Evolutionary conservation across 75 land plant genomes (phyloP), one percentile per base, ranked within the genome.

Genomic region (Selaginella tamariscina): DNA sequence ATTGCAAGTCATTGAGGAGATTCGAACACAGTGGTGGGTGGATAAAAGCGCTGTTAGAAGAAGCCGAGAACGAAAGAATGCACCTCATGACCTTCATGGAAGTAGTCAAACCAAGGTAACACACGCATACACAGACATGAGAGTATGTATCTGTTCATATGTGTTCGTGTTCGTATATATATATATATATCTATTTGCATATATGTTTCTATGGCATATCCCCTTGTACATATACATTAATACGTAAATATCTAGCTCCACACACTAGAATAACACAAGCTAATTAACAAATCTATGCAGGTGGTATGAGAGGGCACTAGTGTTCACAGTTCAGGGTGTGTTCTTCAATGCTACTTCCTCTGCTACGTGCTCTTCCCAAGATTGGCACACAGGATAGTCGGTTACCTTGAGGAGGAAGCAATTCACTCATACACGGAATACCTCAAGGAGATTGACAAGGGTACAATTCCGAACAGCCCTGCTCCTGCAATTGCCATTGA

Each of bases 1-100:
- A 80, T 72, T 65, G 39, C 22, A 57, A 70, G 26, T 39, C 62
- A 5, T 59, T 21, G 62, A 5, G 62, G 8, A 8, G 62, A 59
- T 23, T 59, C 24, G 62, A 59, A 23, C 62, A 59, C 26, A 59
- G 62, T 59, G 62, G 62, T 5, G 62, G 62, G 23, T 59, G 62
- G 62, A 59, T 59, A 8, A 59, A 59, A 59, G 62, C 62, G 8
- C 62, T 59, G 21, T n/a, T 59, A 5, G 62, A 59, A 23, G 62
- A 59, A 23, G 62, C 62, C 24, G 62, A 59, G 26, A 59, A 59
- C 26, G 62, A 59, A n/a, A 5, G 62, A 23, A 59, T 59, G 62
- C 62, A 59, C 21, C 62, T 59, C 26, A 59, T 59, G 62, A 59
- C 62, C 8, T 59, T 21, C 62, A 59, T 59, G 62, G 62, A 59